phyloP scores from a whole-genome alignment of 2,329 filamentous ascomycete species.

The Colletotrichum sp. region DNA sequence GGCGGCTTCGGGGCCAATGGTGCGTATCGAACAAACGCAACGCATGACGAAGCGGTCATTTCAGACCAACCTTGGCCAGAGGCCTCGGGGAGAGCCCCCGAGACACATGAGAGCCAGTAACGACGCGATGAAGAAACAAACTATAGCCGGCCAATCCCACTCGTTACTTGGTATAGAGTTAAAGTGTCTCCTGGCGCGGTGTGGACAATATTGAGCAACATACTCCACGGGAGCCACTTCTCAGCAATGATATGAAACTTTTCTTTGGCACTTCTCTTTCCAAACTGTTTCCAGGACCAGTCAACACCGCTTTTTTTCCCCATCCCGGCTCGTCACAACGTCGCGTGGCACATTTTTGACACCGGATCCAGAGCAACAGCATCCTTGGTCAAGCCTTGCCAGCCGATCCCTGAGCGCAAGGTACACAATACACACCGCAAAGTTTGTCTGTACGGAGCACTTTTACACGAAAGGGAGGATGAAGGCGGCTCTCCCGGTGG shows the following conservation, averaged over 20 bases:
- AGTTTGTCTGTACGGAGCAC: background rate
- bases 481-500: background rate
- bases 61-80: background rate
- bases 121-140: background rate
- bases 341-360: constrained; percentile 1
- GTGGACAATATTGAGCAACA: background rate
- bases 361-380: background rate
- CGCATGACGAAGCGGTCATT: background rate
- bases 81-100: background rate
- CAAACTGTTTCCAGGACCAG: background rate
- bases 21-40: background rate
- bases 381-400: background rate
- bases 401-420: background rate
- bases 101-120: background rate
- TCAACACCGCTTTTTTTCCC: constrained; percentile 3
- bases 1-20: constrained; percentile 11
- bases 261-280: background rate
- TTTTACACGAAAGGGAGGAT: background rate
- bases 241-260: background rate
- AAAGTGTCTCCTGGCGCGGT: background rate
- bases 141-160: background rate
- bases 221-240: background rate
- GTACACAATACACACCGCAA: background rate
- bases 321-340: background rate
- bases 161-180: background rate